phyloP scores from a whole-genome alignment of 805 yeast species.

The Barnettozyma siamensis region DNA sequence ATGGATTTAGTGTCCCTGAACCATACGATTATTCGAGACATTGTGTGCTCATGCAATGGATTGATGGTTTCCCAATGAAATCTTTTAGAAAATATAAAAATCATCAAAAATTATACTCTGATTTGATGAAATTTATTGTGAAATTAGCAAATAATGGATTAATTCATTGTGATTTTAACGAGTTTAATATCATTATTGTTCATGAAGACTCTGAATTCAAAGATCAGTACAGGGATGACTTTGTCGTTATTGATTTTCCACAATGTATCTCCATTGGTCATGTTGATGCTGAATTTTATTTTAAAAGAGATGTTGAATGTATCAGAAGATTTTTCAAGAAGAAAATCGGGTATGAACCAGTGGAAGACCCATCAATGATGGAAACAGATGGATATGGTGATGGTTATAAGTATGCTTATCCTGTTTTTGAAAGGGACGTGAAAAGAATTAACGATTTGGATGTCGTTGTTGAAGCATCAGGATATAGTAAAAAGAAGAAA shows the following conservation, averaged over 20 bases:
- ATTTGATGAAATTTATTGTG: constrained; percentile 82
- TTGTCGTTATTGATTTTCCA: constrained; percentile 95
- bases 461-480: constrained; percentile 87
- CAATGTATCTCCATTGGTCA: constrained; percentile 95
- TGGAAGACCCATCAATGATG: constrained; percentile 59
- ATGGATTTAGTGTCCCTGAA: constrained; percentile 80
- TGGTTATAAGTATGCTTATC: constrained; percentile 71
- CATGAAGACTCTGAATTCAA: constrained; percentile 45
- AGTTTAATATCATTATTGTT: constrained; percentile 86
- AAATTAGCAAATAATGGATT: constrained; percentile 81
- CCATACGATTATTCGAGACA: constrained; percentile 91
- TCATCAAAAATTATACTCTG: constrained; percentile 68
- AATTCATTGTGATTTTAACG: constrained; percentile 97
- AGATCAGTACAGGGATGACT: constrained; percentile 51
- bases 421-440: constrained; percentile 74
- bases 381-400: constrained; percentile 80
- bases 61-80: constrained; percentile 88
- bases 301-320: constrained; percentile 90
- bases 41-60: constrained; percentile 86
- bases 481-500: constrained; percentile 53
- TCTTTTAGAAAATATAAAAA: constrained; percentile 66
- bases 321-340: constrained; percentile 75
- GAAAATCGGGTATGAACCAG: constrained; percentile 70
- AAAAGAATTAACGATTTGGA: constrained; percentile 65
- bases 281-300: constrained; percentile 79